A percentile compares a stretch with the other conserved stretches of the same genome.
Conservation (phyloP, 495 filamentous ascomycete genomes). For the Daldinia childiae region DNA sequence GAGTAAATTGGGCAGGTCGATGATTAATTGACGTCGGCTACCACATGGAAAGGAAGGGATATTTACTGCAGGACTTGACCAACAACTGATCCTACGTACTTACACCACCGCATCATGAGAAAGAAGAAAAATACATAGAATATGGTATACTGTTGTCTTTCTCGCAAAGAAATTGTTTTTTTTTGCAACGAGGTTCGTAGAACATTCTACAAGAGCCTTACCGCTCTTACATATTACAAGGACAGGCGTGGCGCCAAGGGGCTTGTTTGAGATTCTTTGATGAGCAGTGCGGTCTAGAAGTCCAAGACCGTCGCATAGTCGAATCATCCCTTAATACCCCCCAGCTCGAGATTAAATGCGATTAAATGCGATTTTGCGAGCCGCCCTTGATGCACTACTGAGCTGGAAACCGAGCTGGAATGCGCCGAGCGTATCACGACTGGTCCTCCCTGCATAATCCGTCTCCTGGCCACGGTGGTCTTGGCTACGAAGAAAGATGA, state of each 20-base stretch:
- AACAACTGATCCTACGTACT: constrained; percentile 21
- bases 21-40: background rate
- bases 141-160: background rate
- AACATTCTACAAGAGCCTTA: constrained; percentile 34
- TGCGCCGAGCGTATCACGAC: constrained; percentile 26
- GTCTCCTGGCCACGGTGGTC: background rate
- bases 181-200: constrained; percentile 30
- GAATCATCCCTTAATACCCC: constrained; percentile 28
- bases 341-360: constrained; percentile 18
- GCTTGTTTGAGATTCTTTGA: constrained; percentile 34
- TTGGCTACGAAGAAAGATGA: constrained; percentile 1
- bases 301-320: constrained; percentile 26
- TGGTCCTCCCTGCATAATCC: constrained; percentile 17
- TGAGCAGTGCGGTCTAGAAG: constrained; percentile 21
- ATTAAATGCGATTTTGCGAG: constrained; percentile 21
- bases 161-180: background rate
- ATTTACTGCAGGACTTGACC: background rate
- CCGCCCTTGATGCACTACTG: constrained; percentile 30
- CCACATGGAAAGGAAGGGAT: background rate
- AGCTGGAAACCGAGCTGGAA: constrained; percentile 19
- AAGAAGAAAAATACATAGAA: constrained; percentile 10
- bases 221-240: constrained; percentile 23
- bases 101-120: constrained; percentile 15
- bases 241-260: constrained; percentile 32
- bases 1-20: background rate